These are phyloP conservation scores for Gremmenia infestans DNA, from an alignment of 2,329 filamentous ascomycete species.

Conservation along the genomic window DNA sequence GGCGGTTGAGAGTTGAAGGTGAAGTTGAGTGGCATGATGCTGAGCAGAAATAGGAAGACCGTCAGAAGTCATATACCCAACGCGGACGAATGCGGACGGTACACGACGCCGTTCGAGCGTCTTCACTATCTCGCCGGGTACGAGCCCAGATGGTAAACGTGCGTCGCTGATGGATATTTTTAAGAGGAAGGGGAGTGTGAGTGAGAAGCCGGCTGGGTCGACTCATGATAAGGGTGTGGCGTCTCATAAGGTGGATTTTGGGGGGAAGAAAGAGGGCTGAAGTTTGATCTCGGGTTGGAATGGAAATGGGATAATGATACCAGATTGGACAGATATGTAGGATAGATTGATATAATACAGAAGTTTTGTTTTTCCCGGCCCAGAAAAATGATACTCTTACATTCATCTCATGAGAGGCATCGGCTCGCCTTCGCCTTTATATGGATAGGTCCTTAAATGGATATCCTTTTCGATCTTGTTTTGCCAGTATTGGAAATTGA, in stretches of 20 bases:
- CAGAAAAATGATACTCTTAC: background rate
- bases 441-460: background rate
- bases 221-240: background rate
- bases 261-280: background rate
- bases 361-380: background rate
- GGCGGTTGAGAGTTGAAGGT: background rate
- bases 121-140: conserved; percentile 12
- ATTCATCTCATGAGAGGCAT: background rate
- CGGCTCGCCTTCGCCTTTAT: background rate
- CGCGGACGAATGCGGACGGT: conserved; percentile 16
- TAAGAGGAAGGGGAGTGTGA: conserved; percentile 6
- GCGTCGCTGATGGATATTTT: conserved; percentile 17
- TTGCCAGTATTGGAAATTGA: conserved; percentile 22
- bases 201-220: background rate
- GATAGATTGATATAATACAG: background rate
- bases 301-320: background rate
- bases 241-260: conserved; percentile 7
- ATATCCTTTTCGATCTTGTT: conserved; percentile 18
- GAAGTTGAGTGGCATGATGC: background rate
- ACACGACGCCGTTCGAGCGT: conserved; percentile 22
- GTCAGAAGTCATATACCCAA: conserved; percentile 26
- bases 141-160: conserved; percentile 17
- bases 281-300: background rate
- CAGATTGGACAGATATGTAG: background rate
- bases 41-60: conserved; percentile 20